Evolutionary conservation across 192 early-diverging fungal genomes (phyloP).

Genomic region (Backusella sp.): DNA sequence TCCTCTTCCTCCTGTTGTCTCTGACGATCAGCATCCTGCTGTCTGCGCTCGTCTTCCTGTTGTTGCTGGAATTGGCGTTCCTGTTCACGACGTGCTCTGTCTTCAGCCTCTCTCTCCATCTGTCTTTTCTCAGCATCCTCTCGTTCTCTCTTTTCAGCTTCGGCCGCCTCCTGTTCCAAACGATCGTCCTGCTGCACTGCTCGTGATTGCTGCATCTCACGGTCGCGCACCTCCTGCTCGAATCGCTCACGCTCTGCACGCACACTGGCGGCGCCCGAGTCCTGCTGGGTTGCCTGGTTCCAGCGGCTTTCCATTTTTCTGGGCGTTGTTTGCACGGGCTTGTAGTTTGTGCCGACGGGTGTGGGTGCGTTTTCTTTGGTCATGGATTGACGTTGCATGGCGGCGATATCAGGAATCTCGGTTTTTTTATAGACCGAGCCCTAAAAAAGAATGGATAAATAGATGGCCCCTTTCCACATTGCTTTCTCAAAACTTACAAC

Average conservation of each 20-base stretch:
- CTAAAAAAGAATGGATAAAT: constrained; percentile 17
- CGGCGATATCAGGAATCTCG: constrained; percentile 56
- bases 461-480: neutral
- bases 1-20: constrained; percentile 27
- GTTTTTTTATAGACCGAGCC: constrained; percentile 59
- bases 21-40: constrained; percentile 25
- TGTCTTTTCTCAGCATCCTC: constrained; percentile 12
- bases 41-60: constrained; percentile 15
- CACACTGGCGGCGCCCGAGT: constrained; percentile 19
- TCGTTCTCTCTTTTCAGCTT: constrained; percentile 11
- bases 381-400: constrained; percentile 48
- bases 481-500: constrained; percentile 36
- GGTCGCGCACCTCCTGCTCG: constrained; percentile 31
- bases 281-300: constrained; percentile 16
- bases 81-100: neutral
- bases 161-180: constrained; percentile 16
- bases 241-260: constrained; percentile 32
- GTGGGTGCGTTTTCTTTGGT: constrained; percentile 40
- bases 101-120: constrained; percentile 28
- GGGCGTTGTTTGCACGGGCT: constrained; percentile 39
- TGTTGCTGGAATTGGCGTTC: constrained; percentile 7
- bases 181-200: constrained; percentile 4
- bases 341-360: constrained; percentile 35
- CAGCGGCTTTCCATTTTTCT: constrained; percentile 30
- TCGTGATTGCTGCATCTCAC: constrained; percentile 15